phyloP scores from a whole-genome alignment of 2,329 filamentous ascomycete species.

The Chalaropsis thielavioides region DNA sequence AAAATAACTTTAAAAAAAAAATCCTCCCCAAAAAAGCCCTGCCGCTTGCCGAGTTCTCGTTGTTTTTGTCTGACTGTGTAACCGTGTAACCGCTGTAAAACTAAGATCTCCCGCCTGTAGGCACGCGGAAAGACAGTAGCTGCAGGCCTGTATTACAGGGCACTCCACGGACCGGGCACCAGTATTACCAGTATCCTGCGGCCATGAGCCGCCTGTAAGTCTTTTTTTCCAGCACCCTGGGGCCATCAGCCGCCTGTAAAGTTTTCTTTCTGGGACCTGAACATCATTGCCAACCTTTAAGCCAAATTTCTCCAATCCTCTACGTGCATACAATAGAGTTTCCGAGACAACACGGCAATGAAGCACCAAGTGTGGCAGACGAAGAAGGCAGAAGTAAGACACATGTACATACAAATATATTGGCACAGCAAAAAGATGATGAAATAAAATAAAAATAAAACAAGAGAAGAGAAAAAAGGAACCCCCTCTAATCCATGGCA shows the following conservation, averaged over 20 bases:
- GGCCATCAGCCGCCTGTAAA: background rate
- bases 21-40: background rate
- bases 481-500: background rate
- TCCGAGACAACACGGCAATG: background rate
- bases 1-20: background rate
- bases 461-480: background rate
- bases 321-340: background rate
- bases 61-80: background rate
- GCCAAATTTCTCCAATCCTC: no score
- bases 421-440: background rate
- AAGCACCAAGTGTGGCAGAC: background rate
- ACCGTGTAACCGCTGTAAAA: background rate
- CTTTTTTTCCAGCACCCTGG: background rate
- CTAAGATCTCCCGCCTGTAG: background rate
- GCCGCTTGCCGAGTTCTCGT: background rate
- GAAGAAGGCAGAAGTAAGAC: background rate
- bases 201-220: background rate
- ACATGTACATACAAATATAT: no score
- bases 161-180: background rate
- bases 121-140: background rate
- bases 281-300: background rate
- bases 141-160: background rate
- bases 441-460: background rate
- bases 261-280: background rate
- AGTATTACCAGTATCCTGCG: background rate